A percentile compares a stretch with the other conserved stretches of the same genome.
phyloP scores from a whole-genome alignment of 768 basidiomycete genomes.

The Pleurotus pulmonarius region DNA sequence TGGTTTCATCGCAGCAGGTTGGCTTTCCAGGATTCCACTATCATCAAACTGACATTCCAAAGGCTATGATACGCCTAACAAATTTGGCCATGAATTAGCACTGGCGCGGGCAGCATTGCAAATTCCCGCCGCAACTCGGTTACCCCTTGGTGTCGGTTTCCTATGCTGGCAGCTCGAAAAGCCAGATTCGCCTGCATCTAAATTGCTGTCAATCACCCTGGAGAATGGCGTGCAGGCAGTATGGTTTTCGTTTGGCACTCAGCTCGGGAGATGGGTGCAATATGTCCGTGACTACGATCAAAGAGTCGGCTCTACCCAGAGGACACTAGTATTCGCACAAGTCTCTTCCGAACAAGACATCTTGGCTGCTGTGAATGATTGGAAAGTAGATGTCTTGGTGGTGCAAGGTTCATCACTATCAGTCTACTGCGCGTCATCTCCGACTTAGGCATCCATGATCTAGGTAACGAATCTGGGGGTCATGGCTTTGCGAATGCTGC shows the following conservation, averaged over 20 bases:
- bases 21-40: constrained; percentile 9
- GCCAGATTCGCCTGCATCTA: constrained; percentile 29
- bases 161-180: constrained; percentile 69
- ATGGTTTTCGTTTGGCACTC: constrained; percentile 72
- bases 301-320: constrained; percentile 27
- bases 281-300: constrained; percentile 54
- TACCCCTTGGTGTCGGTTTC: constrained; percentile 73
- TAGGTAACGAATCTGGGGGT: constrained; percentile 80
- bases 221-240: constrained; percentile 57
- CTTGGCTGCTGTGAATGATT: constrained; percentile 53
- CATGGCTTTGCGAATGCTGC: constrained; percentile 59
- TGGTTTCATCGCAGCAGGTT: constrained; percentile 70
- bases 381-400: constrained; percentile 71
- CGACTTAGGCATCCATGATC: constrained; percentile 6
- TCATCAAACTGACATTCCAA: neutral
- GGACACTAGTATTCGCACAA: constrained; percentile 61
- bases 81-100: constrained; percentile 46
- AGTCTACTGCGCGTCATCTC: neutral
- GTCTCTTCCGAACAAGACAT: constrained; percentile 62
- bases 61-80: constrained; percentile 47
- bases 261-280: constrained; percentile 57
- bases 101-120: constrained; percentile 45
- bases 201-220: constrained; percentile 46
- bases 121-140: constrained; percentile 26
- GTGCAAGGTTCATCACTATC: constrained; percentile 57